Percentiles rank a stretch among this genome's conserved stretches.
Evolutionary conservation across 2,329 filamentous ascomycete species (phyloP).

Genomic region (Penicillium sp.): DNA sequence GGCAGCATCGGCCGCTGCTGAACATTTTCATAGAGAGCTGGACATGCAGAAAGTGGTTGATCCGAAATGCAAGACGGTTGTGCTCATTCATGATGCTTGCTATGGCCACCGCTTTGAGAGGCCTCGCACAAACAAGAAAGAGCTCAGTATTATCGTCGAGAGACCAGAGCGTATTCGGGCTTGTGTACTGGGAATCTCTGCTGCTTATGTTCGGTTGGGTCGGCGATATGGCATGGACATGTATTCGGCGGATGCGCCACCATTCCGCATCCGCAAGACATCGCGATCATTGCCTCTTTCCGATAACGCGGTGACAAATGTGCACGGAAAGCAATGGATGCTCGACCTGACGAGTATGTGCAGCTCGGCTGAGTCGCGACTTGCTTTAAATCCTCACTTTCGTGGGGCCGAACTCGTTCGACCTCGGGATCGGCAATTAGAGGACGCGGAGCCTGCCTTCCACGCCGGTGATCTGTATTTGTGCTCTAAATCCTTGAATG

Average conservation of each 20-base stretch:
- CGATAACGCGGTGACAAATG: conserved; percentile 75
- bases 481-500: conserved; percentile 75
- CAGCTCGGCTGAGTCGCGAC: conserved; percentile 66
- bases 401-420: conserved; percentile 68
- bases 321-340: conserved; percentile 93
- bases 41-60: conserved; percentile 51
- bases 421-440: conserved; percentile 41
- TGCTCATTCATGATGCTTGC: conserved; percentile 86
- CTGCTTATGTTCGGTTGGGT: conserved; percentile 86
- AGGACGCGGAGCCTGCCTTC: conserved; percentile 49
- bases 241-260: conserved; percentile 61
- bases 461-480: conserved; percentile 91
- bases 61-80: conserved; percentile 57
- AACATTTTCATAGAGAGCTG: conserved; percentile 66
- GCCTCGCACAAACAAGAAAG: conserved; percentile 65
- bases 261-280: conserved; percentile 82
- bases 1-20: conserved; percentile 56
- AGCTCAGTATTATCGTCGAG: conserved; percentile 79
- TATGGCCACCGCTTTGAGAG: conserved; percentile 90
- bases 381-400: conserved; percentile 54
- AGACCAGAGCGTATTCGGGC: conserved; percentile 86
- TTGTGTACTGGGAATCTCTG: conserved; percentile 70
- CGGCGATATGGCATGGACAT: conserved; percentile 67
- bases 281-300: conserved; percentile 63
- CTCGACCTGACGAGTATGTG: conserved; percentile 83